phyloP scores from a whole-genome alignment of 495 filamentous ascomycete species.

The Penicillium ochrochloron region DNA sequence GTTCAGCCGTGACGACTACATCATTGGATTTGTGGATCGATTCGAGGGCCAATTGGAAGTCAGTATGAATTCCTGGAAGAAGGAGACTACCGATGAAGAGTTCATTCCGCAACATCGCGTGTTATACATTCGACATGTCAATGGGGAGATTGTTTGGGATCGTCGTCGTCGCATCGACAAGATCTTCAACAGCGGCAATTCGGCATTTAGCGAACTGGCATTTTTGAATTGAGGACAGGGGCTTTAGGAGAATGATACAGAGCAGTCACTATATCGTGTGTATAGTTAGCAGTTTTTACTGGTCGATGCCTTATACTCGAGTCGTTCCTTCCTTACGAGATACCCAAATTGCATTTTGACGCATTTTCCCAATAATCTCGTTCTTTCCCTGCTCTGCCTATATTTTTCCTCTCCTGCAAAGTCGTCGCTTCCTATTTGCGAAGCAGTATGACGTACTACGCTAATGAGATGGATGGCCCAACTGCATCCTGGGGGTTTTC shows the following conservation, averaged over 20 bases:
- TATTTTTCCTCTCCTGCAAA: neutral
- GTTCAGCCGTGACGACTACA: slow-evolving; percentile 64
- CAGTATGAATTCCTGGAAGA: slow-evolving; percentile 68
- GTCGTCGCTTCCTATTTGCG: neutral
- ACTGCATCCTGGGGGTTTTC: neutral
- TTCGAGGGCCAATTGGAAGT: slow-evolving; percentile 70
- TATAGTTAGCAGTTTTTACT: neutral
- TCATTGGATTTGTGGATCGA: slow-evolving; percentile 78
- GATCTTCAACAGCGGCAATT: slow-evolving; percentile 63
- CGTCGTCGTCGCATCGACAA: slow-evolving; percentile 56
- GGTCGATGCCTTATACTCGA: neutral
- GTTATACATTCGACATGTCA: slow-evolving; percentile 65
- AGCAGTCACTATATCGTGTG: neutral
- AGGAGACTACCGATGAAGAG: slow-evolving; percentile 78
- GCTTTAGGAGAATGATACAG: neutral
- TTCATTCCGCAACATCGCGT: slow-evolving; percentile 85
- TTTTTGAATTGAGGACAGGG: slow-evolving; percentile 31
- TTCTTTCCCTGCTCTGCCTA: neutral
- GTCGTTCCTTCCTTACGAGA: slow-evolving; percentile 21
- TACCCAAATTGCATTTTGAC: neutral
- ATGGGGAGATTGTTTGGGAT: slow-evolving; percentile 61
- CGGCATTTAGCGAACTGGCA: slow-evolving; percentile 41
- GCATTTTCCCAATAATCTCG: neutral
- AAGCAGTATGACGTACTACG: neutral
- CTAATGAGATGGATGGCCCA: neutral